A percentile compares a stretch with the other conserved stretches of the same genome.
phyloP scores from a whole-genome alignment of 345 rosid genomes.

The Brassica incana region DNA sequence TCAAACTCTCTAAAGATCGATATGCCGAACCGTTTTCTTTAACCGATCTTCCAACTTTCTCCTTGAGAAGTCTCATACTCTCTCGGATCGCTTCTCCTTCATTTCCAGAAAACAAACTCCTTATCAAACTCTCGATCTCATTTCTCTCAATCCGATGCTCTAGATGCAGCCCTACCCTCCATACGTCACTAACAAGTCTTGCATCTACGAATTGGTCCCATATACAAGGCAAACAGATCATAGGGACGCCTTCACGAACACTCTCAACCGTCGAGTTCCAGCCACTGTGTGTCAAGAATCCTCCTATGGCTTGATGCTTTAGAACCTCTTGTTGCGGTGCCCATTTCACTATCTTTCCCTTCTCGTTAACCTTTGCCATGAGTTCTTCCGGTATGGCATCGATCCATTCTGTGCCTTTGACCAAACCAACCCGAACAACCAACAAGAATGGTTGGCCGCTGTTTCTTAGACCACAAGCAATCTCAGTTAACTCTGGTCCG shows the following conservation, averaged over 20 bases:
- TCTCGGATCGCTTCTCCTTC: constrained; percentile 32
- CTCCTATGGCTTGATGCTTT: constrained; percentile 32
- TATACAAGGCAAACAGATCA: constrained; percentile 27
- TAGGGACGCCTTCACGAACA: constrained; percentile 32
- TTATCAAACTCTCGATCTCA: constrained; percentile 20
- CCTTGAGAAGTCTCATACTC: constrained; percentile 14
- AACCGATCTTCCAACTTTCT: constrained; percentile 29
- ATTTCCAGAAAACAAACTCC: constrained; percentile 1
- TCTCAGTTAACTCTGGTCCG: constrained; percentile 41
- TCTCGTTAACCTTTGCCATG: constrained; percentile 16
- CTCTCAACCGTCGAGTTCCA: constrained; percentile 41
- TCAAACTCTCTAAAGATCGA: constrained; percentile 17
- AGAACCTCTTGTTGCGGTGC: constrained; percentile 31
- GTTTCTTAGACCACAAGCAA: constrained; percentile 49
- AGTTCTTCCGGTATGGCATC: constrained; percentile 22
- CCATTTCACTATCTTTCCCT: constrained; percentile 44
- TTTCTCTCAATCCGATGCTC: constrained; percentile 24
- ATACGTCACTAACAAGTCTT: constrained; percentile 20
- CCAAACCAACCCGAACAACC: constrained; percentile 39
- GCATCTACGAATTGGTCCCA: constrained; percentile 33
- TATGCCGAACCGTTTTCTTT: constrained; percentile 11
- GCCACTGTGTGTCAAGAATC: constrained; percentile 37
- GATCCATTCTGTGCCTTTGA: background rate
- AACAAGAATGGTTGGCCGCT: constrained; percentile 50
- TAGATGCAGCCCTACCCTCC: constrained; percentile 34